These are phyloP conservation scores for Paragyromitra xinjiangensis DNA, from an alignment of 495 filamentous ascomycete genomes.

Conservation along the genomic window DNA sequence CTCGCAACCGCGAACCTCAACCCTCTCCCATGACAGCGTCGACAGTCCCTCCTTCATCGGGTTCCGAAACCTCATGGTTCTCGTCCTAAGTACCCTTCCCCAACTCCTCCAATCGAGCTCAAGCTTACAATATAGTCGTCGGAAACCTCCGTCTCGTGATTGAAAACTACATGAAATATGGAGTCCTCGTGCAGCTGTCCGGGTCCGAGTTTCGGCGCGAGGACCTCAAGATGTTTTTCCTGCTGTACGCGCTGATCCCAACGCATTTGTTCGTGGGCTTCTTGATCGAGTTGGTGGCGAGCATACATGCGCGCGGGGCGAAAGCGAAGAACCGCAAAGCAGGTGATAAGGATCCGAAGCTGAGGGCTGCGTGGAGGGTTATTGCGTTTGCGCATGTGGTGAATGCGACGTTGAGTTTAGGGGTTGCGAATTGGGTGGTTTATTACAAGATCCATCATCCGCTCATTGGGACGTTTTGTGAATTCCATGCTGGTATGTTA, in stretches of 20 bases:
- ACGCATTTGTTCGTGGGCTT: conserved; percentile 90
- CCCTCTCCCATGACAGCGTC: conserved; percentile 81
- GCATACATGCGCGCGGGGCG: conserved; percentile 73
- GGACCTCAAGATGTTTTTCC: conserved; percentile 77
- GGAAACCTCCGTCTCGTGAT: conserved; percentile 93
- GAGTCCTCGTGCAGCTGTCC: conserved; percentile 85
- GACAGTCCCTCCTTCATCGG: conserved; percentile 84
- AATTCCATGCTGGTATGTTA: conserved; percentile 74
- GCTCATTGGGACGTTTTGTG: conserved; percentile 86
- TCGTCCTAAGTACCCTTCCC: conserved; percentile 74
- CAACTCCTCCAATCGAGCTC: conserved; percentile 1
- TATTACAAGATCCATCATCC: conserved; percentile 93
- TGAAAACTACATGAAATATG: conserved; percentile 95
- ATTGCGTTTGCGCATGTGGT: conserved; percentile 80
- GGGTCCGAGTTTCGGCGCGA: conserved; percentile 86
- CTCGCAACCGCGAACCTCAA: conserved; percentile 73
- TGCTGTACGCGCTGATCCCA: conserved; percentile 84
- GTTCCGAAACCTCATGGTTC: conserved; percentile 94
- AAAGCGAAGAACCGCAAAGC: conserved; percentile 71
- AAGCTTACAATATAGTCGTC: conserved; percentile 67
- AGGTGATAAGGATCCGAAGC: conserved; percentile 67
- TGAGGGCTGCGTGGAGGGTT: conserved; percentile 77
- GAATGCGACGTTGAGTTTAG: conserved; percentile 83
- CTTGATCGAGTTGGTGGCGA: conserved; percentile 82
- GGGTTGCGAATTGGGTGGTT: conserved; percentile 81